Evolutionary conservation across 1,139 yeast genomes (phyloP).

Genomic region (Zygoascus sp.): DNA sequence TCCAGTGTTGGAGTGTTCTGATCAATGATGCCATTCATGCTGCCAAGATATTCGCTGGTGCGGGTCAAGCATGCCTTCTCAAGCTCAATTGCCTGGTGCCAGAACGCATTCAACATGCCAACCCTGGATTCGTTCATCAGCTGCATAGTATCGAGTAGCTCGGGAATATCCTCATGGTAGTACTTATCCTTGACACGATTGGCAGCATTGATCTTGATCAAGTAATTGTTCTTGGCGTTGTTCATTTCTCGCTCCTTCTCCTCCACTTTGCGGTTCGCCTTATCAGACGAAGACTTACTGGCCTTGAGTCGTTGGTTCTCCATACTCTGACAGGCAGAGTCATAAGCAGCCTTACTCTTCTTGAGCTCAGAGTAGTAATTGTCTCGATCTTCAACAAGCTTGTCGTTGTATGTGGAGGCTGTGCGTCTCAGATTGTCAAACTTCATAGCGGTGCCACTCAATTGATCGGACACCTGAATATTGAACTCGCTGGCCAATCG

Average conservation of each 20-base stretch:
- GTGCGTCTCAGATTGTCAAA: slow-evolving; percentile 52
- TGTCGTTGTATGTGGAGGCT: slow-evolving; percentile 57
- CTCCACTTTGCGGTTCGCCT: slow-evolving; percentile 51
- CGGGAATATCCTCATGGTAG: slow-evolving; percentile 91
- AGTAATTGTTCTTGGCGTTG: slow-evolving; percentile 73
- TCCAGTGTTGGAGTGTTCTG: slow-evolving; percentile 75
- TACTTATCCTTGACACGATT: slow-evolving; percentile 90
- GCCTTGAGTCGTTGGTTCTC: slow-evolving; percentile 75
- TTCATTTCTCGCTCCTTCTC: slow-evolving; percentile 80
- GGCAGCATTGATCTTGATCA: slow-evolving; percentile 76
- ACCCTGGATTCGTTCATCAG: slow-evolving; percentile 80
- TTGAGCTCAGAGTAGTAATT: slow-evolving; percentile 60
- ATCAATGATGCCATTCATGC: slow-evolving; percentile 54
- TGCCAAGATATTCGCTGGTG: slow-evolving; percentile 49
- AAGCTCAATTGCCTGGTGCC: slow-evolving; percentile 58
- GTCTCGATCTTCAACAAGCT: slow-evolving; percentile 54
- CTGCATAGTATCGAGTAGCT: slow-evolving; percentile 79
- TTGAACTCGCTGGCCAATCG: slow-evolving; percentile 60
- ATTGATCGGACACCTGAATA: slow-evolving; percentile 58
- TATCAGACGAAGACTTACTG: slow-evolving; percentile 52
- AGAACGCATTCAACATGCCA: slow-evolving; percentile 61
- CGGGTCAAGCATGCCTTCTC: slow-evolving; percentile 58
- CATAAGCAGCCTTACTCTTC: slow-evolving; percentile 71
- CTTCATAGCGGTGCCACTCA: slow-evolving; percentile 50
- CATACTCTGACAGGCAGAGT: slow-evolving; percentile 71